Evolutionary conservation across 441 rosid species (phyloP), one percentile per base, ranked within the genome.

Genomic region (Gossypium davidsonii): DNA sequence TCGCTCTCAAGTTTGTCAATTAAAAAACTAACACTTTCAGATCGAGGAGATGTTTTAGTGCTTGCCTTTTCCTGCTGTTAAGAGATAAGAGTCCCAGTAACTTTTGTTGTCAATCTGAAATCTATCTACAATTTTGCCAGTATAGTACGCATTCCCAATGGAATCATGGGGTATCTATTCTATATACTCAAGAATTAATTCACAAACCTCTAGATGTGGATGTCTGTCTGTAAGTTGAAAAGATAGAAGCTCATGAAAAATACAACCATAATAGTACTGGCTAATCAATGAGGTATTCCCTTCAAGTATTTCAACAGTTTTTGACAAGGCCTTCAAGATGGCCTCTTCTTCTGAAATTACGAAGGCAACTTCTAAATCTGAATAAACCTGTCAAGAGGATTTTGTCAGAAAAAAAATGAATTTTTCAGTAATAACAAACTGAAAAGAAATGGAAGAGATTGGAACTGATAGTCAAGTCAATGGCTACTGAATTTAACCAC

Each of bases 291-390:
- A 89, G 65, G 97, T 94, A 76, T 78, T 85, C 69, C 98, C 97
- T 86, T 94, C 94, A 46, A 94, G 89, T 74, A 94, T 85, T 88
- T 94, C 97, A 73, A 92, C 94, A 55, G 97, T 90, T 82, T 88
- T 89, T 59, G 97, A 89, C 78, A 94, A 85, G 56, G 97, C 97
- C 85, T 88, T 87, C 70, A 88, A 85, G 67, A 94, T 74, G 70
- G 81, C 82, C 76, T 87, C 88, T 72, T 92, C 97, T 84, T 94
- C 98, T 67, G 98, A 85, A 78, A 94, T 88, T 72, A 94, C 88
- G 83, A 92, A 94, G 80, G 97, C 97, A 61, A 94, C 98, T 86
- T 94, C 98, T 79, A 94, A 80, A 85, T 94, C 98, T 66, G 96
- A 88, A 87, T 94, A 94, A 77, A 94, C 98, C 98, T 94, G 93